phyloP scores from a whole-genome alignment of 208 protist genomes.

The Trypanosoma conorhini region DNA sequence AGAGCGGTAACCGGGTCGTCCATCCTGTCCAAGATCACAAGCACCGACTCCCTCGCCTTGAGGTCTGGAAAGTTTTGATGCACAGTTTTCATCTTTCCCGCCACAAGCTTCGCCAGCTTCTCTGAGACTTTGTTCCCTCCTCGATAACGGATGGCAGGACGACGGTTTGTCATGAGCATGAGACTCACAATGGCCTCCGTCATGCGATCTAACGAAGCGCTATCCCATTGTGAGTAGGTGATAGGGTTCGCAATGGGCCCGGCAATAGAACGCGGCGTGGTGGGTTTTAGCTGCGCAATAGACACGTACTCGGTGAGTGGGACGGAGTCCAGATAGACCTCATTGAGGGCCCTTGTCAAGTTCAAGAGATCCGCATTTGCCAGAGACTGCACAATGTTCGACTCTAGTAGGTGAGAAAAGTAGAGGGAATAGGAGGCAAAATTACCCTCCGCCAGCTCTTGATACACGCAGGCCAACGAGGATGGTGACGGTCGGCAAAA shows the following conservation, averaged over 20 bases:
- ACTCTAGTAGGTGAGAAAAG: slow-evolving; percentile 94
- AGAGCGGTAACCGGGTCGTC: slow-evolving; percentile 97
- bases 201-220: slow-evolving; percentile 63
- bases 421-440: slow-evolving; percentile 80
- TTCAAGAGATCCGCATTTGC: slow-evolving; percentile 96
- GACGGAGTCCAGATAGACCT: slow-evolving; percentile 96
- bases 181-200: slow-evolving; percentile 80
- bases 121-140: slow-evolving; percentile 56
- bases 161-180: slow-evolving; percentile 85
- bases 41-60: slow-evolving; percentile 73
- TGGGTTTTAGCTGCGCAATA: slow-evolving; percentile 64
- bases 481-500: slow-evolving; percentile 90
- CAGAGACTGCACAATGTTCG: slow-evolving; percentile 85
- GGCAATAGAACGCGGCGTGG: slow-evolving; percentile 38
- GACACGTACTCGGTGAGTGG: slow-evolving; percentile 85
- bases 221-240: slow-evolving; percentile 70
- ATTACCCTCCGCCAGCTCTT: slow-evolving; percentile 93
- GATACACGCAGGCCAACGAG: slow-evolving; percentile 83
- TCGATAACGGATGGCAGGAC: slow-evolving; percentile 84
- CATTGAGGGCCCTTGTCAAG: slow-evolving; percentile 88
- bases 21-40: slow-evolving; percentile 85
- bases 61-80: slow-evolving; percentile 87
- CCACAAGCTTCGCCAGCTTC: slow-evolving; percentile 80
- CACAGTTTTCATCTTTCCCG: slow-evolving; percentile 78
- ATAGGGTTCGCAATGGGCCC: slow-evolving; percentile 70